Percentiles rank a stretch among this genome's conserved stretches.
Evolutionary conservation across 345 rosid species (phyloP).

Genomic region (Eucalyptus pauciflora): DNA sequence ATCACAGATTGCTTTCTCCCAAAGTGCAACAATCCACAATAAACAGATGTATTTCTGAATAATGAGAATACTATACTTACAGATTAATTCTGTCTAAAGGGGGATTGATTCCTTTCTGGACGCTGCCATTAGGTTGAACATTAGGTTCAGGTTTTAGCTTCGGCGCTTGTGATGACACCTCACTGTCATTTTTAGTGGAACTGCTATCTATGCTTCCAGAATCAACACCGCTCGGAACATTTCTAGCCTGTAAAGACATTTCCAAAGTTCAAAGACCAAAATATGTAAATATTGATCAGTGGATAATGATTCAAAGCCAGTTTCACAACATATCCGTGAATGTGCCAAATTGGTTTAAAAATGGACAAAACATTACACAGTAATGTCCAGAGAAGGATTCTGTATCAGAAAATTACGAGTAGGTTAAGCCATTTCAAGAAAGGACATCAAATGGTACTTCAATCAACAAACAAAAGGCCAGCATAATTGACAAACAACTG

Average conservation of each 20-base stretch:
- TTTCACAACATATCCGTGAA: not conserved
- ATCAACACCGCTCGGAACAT: not conserved
- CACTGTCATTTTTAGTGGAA: not conserved
- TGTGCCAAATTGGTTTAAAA: not conserved
- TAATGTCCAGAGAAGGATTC: not conserved
- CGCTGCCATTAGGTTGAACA: constrained; percentile 4
- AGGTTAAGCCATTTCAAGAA: not conserved
- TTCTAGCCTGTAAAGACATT: constrained; percentile 23
- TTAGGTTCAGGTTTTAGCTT: constrained; percentile 10
- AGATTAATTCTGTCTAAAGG: constrained; percentile 58
- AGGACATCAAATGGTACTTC: not conserved
- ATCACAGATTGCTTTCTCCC: not conserved
- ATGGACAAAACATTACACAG: not conserved
- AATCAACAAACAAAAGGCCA: not conserved
- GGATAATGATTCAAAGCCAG: not conserved
- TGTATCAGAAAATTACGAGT: not conserved
- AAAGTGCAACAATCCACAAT: not conserved
- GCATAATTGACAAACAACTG: not conserved
- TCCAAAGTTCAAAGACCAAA: not conserved
- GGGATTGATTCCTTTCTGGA: constrained; percentile 26
- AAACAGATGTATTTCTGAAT: not conserved
- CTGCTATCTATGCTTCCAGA: not conserved
- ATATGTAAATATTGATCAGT: not conserved
- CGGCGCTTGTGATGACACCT: not conserved
- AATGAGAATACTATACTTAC: constrained; percentile 26